A percentile compares a stretch with the other conserved stretches of the same genome.
Evolutionary conservation across 2,329 filamentous ascomycete species (phyloP).

Genomic region (Penicillium corylophilum): DNA sequence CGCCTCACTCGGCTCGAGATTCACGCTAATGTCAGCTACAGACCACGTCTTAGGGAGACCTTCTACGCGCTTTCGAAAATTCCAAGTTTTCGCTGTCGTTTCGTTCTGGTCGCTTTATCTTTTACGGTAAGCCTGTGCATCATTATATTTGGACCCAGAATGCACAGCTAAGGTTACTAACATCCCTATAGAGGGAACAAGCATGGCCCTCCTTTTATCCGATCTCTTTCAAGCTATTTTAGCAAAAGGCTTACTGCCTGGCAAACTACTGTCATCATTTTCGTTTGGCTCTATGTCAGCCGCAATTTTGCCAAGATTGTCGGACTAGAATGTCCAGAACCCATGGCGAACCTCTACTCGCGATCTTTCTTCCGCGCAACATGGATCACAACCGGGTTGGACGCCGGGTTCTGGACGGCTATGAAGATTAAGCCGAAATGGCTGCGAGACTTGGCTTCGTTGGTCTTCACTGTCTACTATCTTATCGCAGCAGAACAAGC

Average conservation of each 20-base stretch:
- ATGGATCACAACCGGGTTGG: conserved; percentile 91
- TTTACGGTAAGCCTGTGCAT: conserved; percentile 58
- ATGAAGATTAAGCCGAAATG: conserved; percentile 85
- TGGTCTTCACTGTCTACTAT: conserved; percentile 87
- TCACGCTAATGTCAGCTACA: conserved; percentile 24
- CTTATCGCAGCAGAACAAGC: conserved; percentile 89
- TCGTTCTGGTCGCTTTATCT: conserved; percentile 89
- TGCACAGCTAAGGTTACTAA: not conserved
- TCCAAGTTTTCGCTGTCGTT: conserved; percentile 87
- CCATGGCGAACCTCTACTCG: conserved; percentile 90
- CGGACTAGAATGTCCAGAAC: conserved; percentile 87
- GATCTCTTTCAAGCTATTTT: conserved; percentile 68
- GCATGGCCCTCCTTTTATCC: conserved; percentile 79
- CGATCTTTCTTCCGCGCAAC: conserved; percentile 92
- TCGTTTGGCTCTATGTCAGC: conserved; percentile 86
- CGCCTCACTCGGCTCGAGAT: not conserved
- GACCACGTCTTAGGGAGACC: conserved; percentile 92
- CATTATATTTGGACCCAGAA: not conserved
- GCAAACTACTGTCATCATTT: conserved; percentile 83
- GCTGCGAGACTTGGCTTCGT: conserved; percentile 76
- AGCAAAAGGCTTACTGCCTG: conserved; percentile 75
- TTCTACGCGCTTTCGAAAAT: conserved; percentile 84
- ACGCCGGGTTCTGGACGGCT: conserved; percentile 97
- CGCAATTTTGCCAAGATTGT: conserved; percentile 93
- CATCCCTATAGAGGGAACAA: conserved; percentile 68